A percentile compares a stretch with the other conserved stretches of the same genome.
Conservation (phyloP, 768 basidiomycete species). For the Stropharia rugosoannulata region DNA sequence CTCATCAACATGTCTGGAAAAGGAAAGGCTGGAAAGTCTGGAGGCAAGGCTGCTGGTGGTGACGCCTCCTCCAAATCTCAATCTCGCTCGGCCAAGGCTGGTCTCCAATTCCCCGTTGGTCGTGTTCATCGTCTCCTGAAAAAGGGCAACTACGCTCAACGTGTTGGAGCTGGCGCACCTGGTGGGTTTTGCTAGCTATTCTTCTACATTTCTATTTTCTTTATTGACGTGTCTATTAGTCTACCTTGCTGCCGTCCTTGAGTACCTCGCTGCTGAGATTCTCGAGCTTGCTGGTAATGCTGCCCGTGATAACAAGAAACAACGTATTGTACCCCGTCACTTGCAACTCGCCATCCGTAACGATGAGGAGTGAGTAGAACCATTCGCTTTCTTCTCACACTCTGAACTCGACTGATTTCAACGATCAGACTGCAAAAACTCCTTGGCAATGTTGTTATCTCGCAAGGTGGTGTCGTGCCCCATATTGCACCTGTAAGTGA, state of each 20-base stretch:
- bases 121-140: conserved; percentile 91
- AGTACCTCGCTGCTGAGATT: conserved; percentile 93
- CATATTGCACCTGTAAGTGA: conserved; percentile 54
- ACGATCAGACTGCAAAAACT: conserved; percentile 67
- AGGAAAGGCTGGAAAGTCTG: conserved; percentile 38
- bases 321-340: conserved; percentile 94
- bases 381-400: not conserved
- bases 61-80: conserved; percentile 68
- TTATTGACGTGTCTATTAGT: conserved; percentile 45
- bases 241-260: conserved; percentile 89
- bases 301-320: conserved; percentile 84
- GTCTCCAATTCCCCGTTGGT: conserved; percentile 88
- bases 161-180: conserved; percentile 89
- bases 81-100: conserved; percentile 78
- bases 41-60: conserved; percentile 50
- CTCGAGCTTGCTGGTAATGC: conserved; percentile 91
- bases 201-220: too few species aligned
- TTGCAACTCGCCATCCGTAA: conserved; percentile 92
- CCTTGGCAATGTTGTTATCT: conserved; percentile 86
- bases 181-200: too few species aligned
- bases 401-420: conserved; percentile 11
- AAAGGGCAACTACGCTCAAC: conserved; percentile 87
- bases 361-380: conserved; percentile 68
- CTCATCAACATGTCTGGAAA: conserved; percentile 42
- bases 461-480: conserved; percentile 87